phyloP scores from a whole-genome alignment of 257 asterid species.

The Ajuga chamaepitys region DNA sequence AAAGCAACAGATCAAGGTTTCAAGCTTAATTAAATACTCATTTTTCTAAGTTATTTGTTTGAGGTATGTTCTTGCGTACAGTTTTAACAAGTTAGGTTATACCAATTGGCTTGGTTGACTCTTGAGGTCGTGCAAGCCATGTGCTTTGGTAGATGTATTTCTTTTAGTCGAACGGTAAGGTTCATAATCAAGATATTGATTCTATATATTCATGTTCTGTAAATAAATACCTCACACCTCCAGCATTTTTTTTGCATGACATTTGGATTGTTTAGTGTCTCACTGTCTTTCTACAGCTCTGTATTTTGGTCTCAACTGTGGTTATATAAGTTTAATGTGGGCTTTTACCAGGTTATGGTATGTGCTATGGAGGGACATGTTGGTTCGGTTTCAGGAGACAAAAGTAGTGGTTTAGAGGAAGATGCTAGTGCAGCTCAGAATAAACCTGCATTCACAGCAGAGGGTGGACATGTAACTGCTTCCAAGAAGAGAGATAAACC shows the following conservation, averaged over 20 bases:
- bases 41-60: not conserved
- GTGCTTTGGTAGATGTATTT: not conserved
- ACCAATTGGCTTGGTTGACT: not conserved
- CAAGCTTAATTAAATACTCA: not conserved
- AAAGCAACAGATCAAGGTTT: conserved; percentile 22
- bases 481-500: conserved; percentile 24
- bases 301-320: not conserved
- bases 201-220: not conserved
- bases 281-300: not conserved
- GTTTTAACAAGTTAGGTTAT: not conserved
- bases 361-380: conserved; percentile 8
- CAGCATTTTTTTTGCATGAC: not conserved
- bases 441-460: conserved; percentile 13
- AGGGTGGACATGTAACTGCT: conserved; percentile 23
- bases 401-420: conserved; percentile 14
- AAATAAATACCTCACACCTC: not conserved
- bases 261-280: not conserved
- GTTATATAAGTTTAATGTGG: not conserved
- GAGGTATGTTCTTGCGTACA: not conserved
- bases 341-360: conserved; percentile 15
- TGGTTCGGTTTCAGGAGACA: conserved; percentile 2
- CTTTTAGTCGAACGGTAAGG: not conserved
- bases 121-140: not conserved
- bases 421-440: conserved; percentile 4
- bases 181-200: not conserved